Conservation (phyloP, 306 rosid species). For the Carpinus fangiana region DNA sequence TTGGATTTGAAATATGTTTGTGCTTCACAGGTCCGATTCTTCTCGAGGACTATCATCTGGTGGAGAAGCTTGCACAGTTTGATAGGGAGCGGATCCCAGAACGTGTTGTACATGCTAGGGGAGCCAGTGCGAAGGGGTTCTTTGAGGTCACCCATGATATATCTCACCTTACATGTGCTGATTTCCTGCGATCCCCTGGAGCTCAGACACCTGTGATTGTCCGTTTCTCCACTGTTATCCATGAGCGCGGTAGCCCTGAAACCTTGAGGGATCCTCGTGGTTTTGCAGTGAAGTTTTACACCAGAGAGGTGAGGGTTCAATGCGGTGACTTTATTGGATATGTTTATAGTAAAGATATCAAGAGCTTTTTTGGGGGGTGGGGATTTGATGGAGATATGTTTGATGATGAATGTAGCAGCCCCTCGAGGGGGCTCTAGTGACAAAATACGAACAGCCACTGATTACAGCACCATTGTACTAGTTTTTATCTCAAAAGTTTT, state of each 20-base stretch:
- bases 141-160: conserved; percentile 95
- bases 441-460: neutral
- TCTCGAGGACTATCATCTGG: conserved; percentile 90
- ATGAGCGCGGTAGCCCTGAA: conserved; percentile 99
- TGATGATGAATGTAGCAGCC: too few relatives aligned
- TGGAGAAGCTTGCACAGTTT: conserved; percentile 87
- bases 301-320: conserved; percentile 66
- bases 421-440: neutral
- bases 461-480: neutral
- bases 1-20: neutral
- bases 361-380: too few relatives aligned
- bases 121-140: conserved; percentile 99
- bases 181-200: conserved; percentile 92
- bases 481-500: neutral
- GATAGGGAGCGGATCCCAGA: conserved; percentile 92
- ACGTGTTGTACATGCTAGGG: conserved; percentile 97
- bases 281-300: conserved; percentile 85
- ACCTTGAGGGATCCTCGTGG: conserved; percentile 87
- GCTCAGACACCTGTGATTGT: conserved; percentile 95
- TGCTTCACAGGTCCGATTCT: conserved; percentile 82
- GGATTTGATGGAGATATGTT: neutral
- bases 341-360: neutral
- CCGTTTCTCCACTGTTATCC: conserved; percentile 93
- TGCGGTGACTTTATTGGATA: neutral
- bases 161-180: conserved; percentile 83